Evolutionary conservation across 1,139 yeast species (phyloP), one percentile per base, ranked within the genome.

Genomic region (Wickerhamiella pararugosa): DNA sequence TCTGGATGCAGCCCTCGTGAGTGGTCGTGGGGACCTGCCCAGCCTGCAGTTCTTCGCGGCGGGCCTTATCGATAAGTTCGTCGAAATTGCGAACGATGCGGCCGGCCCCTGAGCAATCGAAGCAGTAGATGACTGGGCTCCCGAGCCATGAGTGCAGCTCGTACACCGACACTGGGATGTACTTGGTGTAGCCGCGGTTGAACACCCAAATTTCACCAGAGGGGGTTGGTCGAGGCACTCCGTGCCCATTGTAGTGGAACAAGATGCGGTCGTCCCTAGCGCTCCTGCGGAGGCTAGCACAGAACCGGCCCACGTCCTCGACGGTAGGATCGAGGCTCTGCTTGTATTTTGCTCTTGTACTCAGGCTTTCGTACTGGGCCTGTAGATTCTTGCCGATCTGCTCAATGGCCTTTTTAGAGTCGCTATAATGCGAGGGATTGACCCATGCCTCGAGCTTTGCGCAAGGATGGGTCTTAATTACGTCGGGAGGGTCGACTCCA

Each of bases 181-280:
- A 90, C 62, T 90, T 98, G 1, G 98, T 90, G 59, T 87, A 92
- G 1, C 95, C 95, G 52, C 96, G 67, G 60, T 90, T 90, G 63
- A 90, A 90, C 10, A 92, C 97, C 99, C 99, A 90, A 25, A 90
- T 84, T 57, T 90, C 99, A n/a, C 99, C 99, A 43, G 87, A 76
- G 28, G 86, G 76, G 0, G 98, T 92, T 0, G 99, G 98, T 51
- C 86, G 86, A 0, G 99, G 99, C 2, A 90, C 99, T 11, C 99
- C 99, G 57, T 90, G 99, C 4, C 99, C 99, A 55, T 90, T 90
- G 59, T 92, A 90, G 58, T 92, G 98, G 60, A 90, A 90, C 42
- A 90, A 60, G 7, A 87, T 80, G 43, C 98, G 70, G 42, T 66
- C 71, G 10, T 90, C 97, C 55, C 90, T 82, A 4, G 97, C 94